Conservation (phyloP, 805 yeast species). For the Saccharomycopsis fodiens region DNA sequence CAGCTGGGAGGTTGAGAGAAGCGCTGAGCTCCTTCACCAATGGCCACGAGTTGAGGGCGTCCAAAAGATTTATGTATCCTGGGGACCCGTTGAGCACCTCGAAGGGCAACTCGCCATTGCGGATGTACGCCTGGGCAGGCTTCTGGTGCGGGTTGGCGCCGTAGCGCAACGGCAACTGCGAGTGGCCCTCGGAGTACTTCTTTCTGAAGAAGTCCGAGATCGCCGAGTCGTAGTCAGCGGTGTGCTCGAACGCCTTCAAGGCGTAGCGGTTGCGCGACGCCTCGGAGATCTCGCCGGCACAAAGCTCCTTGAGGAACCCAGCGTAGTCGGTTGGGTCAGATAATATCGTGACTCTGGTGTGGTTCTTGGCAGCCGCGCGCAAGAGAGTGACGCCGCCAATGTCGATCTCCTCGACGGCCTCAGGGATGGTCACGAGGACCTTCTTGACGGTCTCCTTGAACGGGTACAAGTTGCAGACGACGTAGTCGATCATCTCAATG, state of each 20-base stretch:
- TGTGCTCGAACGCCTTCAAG: slow-evolving; percentile 94
- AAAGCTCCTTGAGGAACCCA: slow-evolving; percentile 72
- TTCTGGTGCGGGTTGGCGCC: slow-evolving; percentile 99
- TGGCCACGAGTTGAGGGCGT: slow-evolving; percentile 98
- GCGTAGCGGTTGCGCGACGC: slow-evolving; percentile 79
- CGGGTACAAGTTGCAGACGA: slow-evolving; percentile 96
- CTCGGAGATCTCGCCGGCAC: slow-evolving; percentile 58
- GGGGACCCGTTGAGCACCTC: slow-evolving; percentile 92
- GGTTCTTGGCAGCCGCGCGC: slow-evolving; percentile 99
- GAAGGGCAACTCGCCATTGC: slow-evolving; percentile 85
- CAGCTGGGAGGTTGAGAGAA: slow-evolving; percentile 92
- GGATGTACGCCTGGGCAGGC: slow-evolving; percentile 95
- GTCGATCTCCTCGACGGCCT: slow-evolving; percentile 98
- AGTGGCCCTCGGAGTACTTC: slow-evolving; percentile 82
- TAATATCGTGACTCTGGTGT: slow-evolving; percentile 88
- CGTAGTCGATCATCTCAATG: slow-evolving; percentile 93
- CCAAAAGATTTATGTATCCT: slow-evolving; percentile 93
- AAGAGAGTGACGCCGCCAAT: slow-evolving; percentile 96
- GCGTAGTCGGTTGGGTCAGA: slow-evolving; percentile 95
- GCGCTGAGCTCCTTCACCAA: slow-evolving; percentile 94
- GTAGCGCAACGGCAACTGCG: slow-evolving; percentile 92
- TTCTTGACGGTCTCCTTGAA: slow-evolving; percentile 96
- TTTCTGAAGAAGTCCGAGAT: slow-evolving; percentile 97
- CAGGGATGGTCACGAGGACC: slow-evolving; percentile 89
- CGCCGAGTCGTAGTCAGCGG: slow-evolving; percentile 94